Conservation (phyloP, 768 basidiomycete species). For the Rhizopogon roseolus region DNA sequence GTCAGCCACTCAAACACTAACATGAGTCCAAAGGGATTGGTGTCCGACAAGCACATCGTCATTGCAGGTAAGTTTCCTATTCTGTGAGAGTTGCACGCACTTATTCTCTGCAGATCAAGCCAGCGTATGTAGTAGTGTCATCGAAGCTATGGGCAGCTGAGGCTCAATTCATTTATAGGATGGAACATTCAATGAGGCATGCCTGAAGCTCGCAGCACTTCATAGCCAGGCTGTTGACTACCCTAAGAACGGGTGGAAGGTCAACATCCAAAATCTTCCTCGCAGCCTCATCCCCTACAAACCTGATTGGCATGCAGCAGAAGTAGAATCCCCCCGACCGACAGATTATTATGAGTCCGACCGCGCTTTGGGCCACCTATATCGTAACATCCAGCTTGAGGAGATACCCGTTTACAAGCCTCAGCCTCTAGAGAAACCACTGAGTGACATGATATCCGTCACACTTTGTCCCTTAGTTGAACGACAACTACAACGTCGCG, state of each 20-base stretch:
- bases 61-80: conserved; percentile 53
- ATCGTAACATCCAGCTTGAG: conserved; percentile 52
- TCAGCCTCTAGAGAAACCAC: conserved; percentile 9
- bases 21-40: conserved; percentile 46
- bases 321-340: conserved; percentile 45
- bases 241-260: conserved; percentile 69
- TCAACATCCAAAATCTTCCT: conserved; percentile 52
- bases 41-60: conserved; percentile 62
- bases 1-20: background rate
- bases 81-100: background rate
- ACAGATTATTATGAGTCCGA: conserved; percentile 70
- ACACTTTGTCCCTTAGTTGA: conserved; percentile 17
- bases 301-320: conserved; percentile 75
- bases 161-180: conserved; percentile 31
- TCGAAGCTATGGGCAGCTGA: background rate
- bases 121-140: conserved; percentile 34
- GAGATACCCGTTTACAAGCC: conserved; percentile 20
- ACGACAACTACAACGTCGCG: conserved; percentile 11
- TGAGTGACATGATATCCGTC: conserved; percentile 27
- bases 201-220: conserved; percentile 57
- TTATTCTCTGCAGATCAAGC: conserved; percentile 55
- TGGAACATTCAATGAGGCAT: conserved; percentile 56
- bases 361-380: conserved; percentile 69
- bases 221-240: conserved; percentile 68
- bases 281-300: conserved; percentile 56